These are phyloP conservation scores for Zymoseptoria brevis DNA, from an alignment of 2,329 filamentous ascomycete species.

Conservation along the genomic window DNA sequence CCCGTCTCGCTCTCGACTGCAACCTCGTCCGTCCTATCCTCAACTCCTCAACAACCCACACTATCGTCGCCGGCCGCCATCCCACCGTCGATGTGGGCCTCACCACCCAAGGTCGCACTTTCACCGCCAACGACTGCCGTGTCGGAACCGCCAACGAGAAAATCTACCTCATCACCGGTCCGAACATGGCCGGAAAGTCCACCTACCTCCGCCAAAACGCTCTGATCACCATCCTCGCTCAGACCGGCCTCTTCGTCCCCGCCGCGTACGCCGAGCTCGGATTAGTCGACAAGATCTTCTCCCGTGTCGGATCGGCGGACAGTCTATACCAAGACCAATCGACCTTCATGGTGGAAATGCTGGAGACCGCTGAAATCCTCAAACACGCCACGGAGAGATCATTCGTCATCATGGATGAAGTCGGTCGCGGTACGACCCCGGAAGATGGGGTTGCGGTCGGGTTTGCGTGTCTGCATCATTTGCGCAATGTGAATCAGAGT, in stretches of 20 bases:
- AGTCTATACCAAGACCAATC: constrained; percentile 92
- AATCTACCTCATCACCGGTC: constrained; percentile 63
- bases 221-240: constrained; percentile 84
- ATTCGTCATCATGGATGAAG: constrained; percentile 96
- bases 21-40: constrained; percentile 65
- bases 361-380: constrained; percentile 87
- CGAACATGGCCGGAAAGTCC: constrained; percentile 98
- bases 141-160: constrained; percentile 68
- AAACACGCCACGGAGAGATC: constrained; percentile 73
- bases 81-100: constrained; percentile 85
- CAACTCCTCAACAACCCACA: constrained; percentile 55
- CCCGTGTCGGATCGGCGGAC: constrained; percentile 78
- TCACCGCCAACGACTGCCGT: constrained; percentile 79
- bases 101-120: constrained; percentile 67
- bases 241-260: constrained; percentile 87
- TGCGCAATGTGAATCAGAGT: constrained; percentile 68
- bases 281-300: constrained; percentile 93
- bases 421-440: constrained; percentile 87
- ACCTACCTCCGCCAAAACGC: constrained; percentile 95
- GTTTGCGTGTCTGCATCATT: constrained; percentile 77
- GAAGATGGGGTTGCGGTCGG: constrained; percentile 86
- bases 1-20: constrained; percentile 67
- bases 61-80: constrained; percentile 79
- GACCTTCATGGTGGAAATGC: constrained; percentile 99
- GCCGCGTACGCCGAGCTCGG: constrained; percentile 79